Evolutionary conservation across 495 filamentous ascomycete genomes (phyloP).

Genomic region (Annulohypoxylon stygium): DNA sequence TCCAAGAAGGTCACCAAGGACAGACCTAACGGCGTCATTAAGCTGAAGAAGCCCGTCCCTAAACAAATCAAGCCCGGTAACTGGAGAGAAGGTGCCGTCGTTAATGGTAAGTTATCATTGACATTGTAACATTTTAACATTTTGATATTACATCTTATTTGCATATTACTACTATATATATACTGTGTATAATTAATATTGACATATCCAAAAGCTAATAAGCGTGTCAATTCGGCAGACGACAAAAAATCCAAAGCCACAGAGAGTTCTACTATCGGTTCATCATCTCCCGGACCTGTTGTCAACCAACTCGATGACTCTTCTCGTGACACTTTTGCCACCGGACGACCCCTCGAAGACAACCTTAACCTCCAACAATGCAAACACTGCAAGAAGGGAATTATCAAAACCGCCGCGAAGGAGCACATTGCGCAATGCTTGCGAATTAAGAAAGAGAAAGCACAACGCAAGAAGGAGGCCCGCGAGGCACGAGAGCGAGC

Average conservation of each 20-base stretch:
- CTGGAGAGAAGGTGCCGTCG: conserved; percentile 64
- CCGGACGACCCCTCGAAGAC: conserved; percentile 79
- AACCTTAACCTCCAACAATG: conserved; percentile 76
- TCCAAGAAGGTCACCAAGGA: conserved; percentile 72
- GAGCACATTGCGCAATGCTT: conserved; percentile 78
- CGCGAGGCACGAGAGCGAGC: conserved; percentile 78
- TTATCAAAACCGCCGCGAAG: conserved; percentile 70
- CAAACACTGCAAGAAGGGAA: conserved; percentile 83
- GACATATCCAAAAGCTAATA: conserved; percentile 11
- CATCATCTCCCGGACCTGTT: conserved; percentile 63
- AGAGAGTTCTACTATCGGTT: conserved; percentile 56
- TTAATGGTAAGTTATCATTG: conserved; percentile 64
- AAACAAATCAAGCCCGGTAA: conserved; percentile 70
- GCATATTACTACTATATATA: conserved; percentile 3
- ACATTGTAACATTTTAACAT: not conserved
- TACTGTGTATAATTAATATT: not conserved
- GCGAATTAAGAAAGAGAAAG: conserved; percentile 79
- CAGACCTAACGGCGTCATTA: conserved; percentile 69
- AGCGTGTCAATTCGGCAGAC: conserved; percentile 43
- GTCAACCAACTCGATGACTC: conserved; percentile 81
- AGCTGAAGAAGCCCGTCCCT: conserved; percentile 73
- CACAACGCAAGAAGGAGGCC: conserved; percentile 82
- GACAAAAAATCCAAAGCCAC: conserved; percentile 62
- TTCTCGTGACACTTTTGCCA: conserved; percentile 77
- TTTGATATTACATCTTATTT: not conserved